These are phyloP conservation scores for Aquilaria malaccensis DNA, from an alignment of 345 rosid genomes.

Conservation along the genomic window DNA sequence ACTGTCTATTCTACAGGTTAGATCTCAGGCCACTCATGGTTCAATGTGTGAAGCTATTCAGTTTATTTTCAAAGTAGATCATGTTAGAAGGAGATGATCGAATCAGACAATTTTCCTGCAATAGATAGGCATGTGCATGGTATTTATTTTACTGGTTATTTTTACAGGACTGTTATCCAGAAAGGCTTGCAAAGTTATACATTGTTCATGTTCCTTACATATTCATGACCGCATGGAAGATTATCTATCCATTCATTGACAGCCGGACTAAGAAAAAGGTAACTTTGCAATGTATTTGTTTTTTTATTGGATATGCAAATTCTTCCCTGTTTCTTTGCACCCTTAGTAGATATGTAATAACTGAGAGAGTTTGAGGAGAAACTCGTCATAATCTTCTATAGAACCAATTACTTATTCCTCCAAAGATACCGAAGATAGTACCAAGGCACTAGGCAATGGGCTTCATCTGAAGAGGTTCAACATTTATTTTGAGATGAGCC, in stretches of 20 bases:
- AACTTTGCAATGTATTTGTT: constrained; percentile 5
- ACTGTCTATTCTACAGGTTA: constrained; percentile 75
- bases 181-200: constrained; percentile 69
- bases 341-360: background rate
- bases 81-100: background rate
- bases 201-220: constrained; percentile 69
- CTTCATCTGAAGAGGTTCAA: too few relatives aligned
- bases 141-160: constrained; percentile 7
- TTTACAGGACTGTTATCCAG: constrained; percentile 77
- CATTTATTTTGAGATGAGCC: too few relatives aligned
- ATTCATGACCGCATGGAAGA: constrained; percentile 91
- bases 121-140: background rate
- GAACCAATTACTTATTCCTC: too few relatives aligned
- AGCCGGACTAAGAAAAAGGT: constrained; percentile 82
- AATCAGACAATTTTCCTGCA: background rate
- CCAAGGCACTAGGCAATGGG: too few relatives aligned
- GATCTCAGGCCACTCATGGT: constrained; percentile 8
- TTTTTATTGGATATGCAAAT: background rate
- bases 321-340: background rate
- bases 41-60: background rate
- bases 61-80: background rate
- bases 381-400: too few relatives aligned
- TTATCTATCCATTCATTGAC: constrained; percentile 76
- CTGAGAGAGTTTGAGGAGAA: too few relatives aligned
- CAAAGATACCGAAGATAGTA: too few relatives aligned